A percentile compares a stretch with the other conserved stretches of the same genome.
These are phyloP conservation scores for Didymella exigua DNA, from an alignment of 2,329 filamentous ascomycete species.

Conservation along the genomic window DNA sequence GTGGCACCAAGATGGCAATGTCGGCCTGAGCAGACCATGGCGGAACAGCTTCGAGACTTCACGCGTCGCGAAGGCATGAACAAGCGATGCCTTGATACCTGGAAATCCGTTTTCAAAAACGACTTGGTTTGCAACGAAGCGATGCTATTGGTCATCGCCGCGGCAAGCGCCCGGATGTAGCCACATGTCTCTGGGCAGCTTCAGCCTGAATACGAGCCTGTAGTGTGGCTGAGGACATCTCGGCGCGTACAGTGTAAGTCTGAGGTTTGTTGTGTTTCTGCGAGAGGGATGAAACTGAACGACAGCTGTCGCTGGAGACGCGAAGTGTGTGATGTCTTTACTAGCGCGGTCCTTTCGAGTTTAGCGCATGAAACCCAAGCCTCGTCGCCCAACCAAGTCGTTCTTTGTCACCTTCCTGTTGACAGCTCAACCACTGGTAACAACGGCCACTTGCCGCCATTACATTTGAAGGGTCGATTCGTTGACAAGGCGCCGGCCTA, in stretches of 20 bases:
- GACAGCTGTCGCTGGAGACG: conserved; percentile 26
- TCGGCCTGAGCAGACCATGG: conserved; percentile 35
- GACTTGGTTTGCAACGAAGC: conserved; percentile 10
- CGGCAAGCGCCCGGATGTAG: conserved; percentile 32
- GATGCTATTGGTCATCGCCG: conserved; percentile 34
- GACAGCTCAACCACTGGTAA: conserved; percentile 12
- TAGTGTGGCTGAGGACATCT: conserved; percentile 32
- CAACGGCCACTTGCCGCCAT: conserved; percentile 13
- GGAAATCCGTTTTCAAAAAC: conserved; percentile 24
- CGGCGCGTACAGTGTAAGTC: conserved; percentile 8
- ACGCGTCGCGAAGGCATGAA: conserved; percentile 41
- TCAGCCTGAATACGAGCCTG: conserved; percentile 19
- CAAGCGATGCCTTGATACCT: conserved; percentile 24
- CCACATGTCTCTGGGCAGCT: conserved; percentile 25
- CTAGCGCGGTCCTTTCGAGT: not conserved
- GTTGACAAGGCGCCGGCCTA: conserved; percentile 17
- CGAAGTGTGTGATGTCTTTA: conserved; percentile 26
- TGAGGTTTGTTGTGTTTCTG: conserved; percentile 35
- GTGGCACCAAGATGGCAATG: conserved; percentile 25
- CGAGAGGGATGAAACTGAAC: conserved; percentile 43
- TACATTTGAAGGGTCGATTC: conserved; percentile 16
- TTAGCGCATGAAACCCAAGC: conserved; percentile 10
- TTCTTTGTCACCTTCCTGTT: not conserved
- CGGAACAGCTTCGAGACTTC: conserved; percentile 45
- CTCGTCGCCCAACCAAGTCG: not conserved